Evolutionary conservation across 2,329 filamentous ascomycete species (phyloP), one percentile per base, ranked within the genome.

Genomic region (Juglanconis sp.): DNA sequence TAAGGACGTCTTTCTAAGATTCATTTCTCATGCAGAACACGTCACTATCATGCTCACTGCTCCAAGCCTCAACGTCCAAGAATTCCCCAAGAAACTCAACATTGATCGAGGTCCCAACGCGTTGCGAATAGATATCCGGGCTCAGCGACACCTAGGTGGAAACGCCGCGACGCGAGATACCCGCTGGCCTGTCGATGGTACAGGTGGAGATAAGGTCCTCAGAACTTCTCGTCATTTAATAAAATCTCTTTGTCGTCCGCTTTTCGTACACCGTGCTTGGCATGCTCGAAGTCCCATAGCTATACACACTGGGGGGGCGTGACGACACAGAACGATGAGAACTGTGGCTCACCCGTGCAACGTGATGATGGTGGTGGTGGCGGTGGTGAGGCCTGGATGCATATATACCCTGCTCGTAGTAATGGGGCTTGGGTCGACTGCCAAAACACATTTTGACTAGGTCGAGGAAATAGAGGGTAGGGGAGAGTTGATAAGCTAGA

Each of bases 371-470:
- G 32, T 53, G 53, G 32, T 48, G 42, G 34, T 40, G 44, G 17
- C 31, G 34, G 5, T 24, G 34, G 34, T 34, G 32, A 4, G 53
- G 53, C 31, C 53, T 44, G 30, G 44, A 15, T 15, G 53, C 42
- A 4, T 36, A 10, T n/a, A 56, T 36, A 30, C 49, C 53, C 34
- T 56, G 53, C n/a, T 56, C 47, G 44, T 56, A 56, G 44, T 56
- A 56, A 15, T 38, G 44, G 15, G 31, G 32, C 24, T 38, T 48
- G 10, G 46, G 31, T 30, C 42, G 17, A 17, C 15, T 31, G 24
- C 53, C 53, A 34, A 56, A 56, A 35, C 53, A 56, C 53, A 42
- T 42, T 10, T 42, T 42, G 38, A 42, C 38, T 42, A 2, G 38
- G 2, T 42, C 38, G 38, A 42, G 38, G 38, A 10, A 2, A 24